Base-by-base conservation (phyloP, 495 filamentous ascomycete genomes). In the Talaromyces liani region DNA sequence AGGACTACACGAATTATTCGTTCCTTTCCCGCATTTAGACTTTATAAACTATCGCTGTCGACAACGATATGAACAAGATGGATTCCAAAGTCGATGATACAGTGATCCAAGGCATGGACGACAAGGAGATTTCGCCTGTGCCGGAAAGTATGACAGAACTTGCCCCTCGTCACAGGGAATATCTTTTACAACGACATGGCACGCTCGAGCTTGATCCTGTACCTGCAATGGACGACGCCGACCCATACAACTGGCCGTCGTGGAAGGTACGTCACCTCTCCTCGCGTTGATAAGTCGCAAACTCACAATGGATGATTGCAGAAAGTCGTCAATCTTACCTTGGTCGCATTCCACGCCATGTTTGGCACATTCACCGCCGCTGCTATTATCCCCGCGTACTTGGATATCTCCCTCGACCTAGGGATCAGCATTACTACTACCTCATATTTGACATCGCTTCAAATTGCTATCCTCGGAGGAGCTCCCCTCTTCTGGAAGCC, bases 191-290 rank as follows among this genome's bases (percentile, higher is more conserved):
- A 16, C 74, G 75, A 39, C 79, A 83, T 75, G 77, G 79, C 4
- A 82, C 80, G 0, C 54, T 81, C 6, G 76, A 84, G n/a, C 67
- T 85, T 14, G 78, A 82, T 60, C 82, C 82, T 2, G 62, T 85
- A 0, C 82, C 82, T 4, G 70, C 75, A 34, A 68, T 73, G 62
- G 74, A 73, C 39, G 70, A 72, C 64, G 77, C 75, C 5, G 82
- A 84, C 64, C 82, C 82, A 16, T 80, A 79, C 61, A 84, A 84
- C 65, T 84, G 82, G 82, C 75, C 81, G 0, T 64, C 47, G 6
- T 83, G 81, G 82, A 84, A 84, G 75, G 81, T 83, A 64, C 66
- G 69, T 66, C 24, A 53, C 7, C 20, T 56, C 27, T 47, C 53
- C 9, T 29, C 0, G 5, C 33, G 24, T 51, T 10, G 60, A 8